Conservation (phyloP, 177 flowering plant genomes). For the Vitis hybrid region DNA sequence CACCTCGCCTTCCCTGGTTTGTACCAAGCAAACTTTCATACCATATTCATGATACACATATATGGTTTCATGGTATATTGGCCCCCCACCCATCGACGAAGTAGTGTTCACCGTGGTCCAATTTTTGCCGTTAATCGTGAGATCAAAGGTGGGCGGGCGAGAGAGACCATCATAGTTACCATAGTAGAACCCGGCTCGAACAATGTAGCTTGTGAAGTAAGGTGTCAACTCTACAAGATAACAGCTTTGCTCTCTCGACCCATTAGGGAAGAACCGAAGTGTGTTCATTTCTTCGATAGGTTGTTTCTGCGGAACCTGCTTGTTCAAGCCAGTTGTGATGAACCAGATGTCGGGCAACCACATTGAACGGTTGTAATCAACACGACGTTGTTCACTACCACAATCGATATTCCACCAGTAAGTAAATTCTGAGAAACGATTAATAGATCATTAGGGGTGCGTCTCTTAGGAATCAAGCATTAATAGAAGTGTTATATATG, state of each 20-base stretch:
- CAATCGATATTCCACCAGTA: too few relatives aligned
- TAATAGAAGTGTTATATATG: too few relatives aligned
- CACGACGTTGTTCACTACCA: too few relatives aligned
- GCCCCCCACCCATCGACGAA: background rate
- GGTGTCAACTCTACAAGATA: background rate
- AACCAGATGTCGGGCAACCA: background rate
- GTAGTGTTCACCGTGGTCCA: conserved; percentile 15
- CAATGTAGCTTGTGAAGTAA: background rate
- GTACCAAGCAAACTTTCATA: conserved; percentile 8
- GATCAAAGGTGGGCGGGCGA: conserved; percentile 12
- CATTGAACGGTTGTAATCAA: too few relatives aligned
- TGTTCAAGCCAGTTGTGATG: background rate
- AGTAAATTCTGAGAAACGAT: too few relatives aligned
- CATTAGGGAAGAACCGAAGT: conserved; percentile 5
- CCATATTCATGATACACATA: background rate
- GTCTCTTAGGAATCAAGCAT: too few relatives aligned
- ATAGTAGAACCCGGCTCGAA: conserved; percentile 16
- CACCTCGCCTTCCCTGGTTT: background rate
- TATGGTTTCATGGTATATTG: background rate
- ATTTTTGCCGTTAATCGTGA: background rate
- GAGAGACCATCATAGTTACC: conserved; percentile 17
- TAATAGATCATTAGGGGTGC: too few relatives aligned
- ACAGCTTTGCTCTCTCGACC: background rate
- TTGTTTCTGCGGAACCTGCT: background rate
- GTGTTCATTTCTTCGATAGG: background rate